Evolutionary conservation across 2,329 filamentous ascomycete genomes (phyloP), one percentile per base, ranked within the genome.

Genomic region (Ceratocystiopsis brevicomis): DNA sequence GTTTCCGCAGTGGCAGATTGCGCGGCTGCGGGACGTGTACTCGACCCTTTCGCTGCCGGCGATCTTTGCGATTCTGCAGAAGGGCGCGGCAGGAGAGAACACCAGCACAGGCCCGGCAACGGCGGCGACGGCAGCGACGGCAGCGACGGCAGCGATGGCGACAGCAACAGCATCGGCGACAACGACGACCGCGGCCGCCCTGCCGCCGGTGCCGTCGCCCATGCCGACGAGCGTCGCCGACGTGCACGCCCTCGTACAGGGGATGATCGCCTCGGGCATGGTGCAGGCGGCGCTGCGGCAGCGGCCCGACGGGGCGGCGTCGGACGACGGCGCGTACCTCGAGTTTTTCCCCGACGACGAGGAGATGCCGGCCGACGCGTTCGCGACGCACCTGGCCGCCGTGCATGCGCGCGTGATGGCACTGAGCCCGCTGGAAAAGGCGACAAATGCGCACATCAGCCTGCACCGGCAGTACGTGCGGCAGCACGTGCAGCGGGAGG

Each of bases 1-100:
- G 11, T 83, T 87, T 55, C 76, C 81, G 51, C 76, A 77, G 52
- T 85, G 80, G 63, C 77, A 81, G 47, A 73, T 96, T 45, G 65
- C 79, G 33, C 76, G 76, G 46, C 66, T 96, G 21, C 76, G 78
- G 38, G 70, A 73, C 42, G 76, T 83, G 4, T 95, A 88, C 55
- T 63, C 61, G 43, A 71, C 71, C 48, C 62, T 78, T 33, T 67
- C 69, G 15, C 62, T 78, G 32, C 52, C 65, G 16, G 66, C 74
- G 51, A 57, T 78, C 17, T 64, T 67, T 37, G 51, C 57, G 19
- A 57, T 61, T 63, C 41, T n/a, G n/a, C 15, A 5, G 14, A n/a
- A 37, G 16, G 15, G 6, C n/a, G 35, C 10, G n/a, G 35, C 4
- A 17, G n/a, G 10, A 34, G 13, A n/a, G n/a, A n/a, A 3, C 35